Percentiles rank a stretch among this genome's conserved stretches.
phyloP scores from a whole-genome alignment of 176 grass and related monocot genomes.

The Eleusine indica region DNA sequence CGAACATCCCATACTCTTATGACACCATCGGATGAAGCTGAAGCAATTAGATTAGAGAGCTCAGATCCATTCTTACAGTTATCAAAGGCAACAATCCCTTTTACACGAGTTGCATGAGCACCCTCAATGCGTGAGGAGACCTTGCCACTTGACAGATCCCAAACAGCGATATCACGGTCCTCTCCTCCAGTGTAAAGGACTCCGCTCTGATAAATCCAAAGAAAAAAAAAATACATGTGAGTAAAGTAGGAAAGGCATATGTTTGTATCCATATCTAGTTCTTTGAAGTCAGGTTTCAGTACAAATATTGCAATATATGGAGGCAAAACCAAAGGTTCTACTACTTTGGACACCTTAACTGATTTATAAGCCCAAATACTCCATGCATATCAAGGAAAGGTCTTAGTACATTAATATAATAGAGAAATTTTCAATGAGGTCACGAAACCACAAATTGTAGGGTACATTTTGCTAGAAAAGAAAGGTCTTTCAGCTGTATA shows the following conservation, averaged over 20 bases:
- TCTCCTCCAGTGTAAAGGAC: constrained; percentile 80
- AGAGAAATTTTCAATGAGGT: not conserved
- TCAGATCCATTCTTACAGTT: constrained; percentile 43
- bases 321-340: not conserved
- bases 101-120: constrained; percentile 80
- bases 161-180: constrained; percentile 71
- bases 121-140: constrained; percentile 64
- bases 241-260: not conserved
- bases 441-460: not conserved
- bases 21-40: constrained; percentile 88
- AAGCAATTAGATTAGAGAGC: constrained; percentile 63
- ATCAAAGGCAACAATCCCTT: constrained; percentile 73
- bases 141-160: constrained; percentile 84
- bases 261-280: not conserved
- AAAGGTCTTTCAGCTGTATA: too few relatives aligned
- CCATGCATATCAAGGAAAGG: not conserved
- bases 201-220: constrained; percentile 54
- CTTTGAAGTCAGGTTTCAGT: not conserved
- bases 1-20: constrained; percentile 88
- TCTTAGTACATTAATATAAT: not conserved
- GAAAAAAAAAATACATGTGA: not conserved
- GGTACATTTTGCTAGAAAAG: too few relatives aligned
- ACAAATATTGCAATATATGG: not conserved
- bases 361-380: not conserved
- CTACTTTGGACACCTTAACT: not conserved